Base-by-base conservation (phyloP, 768 basidiomycete species). In the Lactarius tabidus region DNA sequence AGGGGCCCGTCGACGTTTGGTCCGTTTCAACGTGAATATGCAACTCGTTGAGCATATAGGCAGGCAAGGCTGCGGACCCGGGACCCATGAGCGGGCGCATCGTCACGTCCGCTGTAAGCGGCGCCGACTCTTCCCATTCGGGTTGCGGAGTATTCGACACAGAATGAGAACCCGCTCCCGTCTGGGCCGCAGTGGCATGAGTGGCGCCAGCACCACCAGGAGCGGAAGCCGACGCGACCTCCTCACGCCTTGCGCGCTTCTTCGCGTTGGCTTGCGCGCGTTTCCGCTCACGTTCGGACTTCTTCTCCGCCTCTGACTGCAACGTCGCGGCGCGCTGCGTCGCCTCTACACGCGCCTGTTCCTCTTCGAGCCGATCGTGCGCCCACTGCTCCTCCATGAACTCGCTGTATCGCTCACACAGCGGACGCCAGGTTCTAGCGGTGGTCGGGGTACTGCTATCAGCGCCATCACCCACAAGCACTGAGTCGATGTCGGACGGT, bases 351-450 rank as follows among this genome's bases (percentile, higher is more conserved):
- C 79, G 80, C 0, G 87, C 85, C 69, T 88, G 85, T 33, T 81
- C 80, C 72, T 95, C 95, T 69, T 98, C 96, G 45, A 77, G 72
- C 17, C 79, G 83, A 70, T 98, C 95, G 60, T 92, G 75, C 8
- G 76, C 81, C 83, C 86, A 87, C 73, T 95, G 91, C 74, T 97
- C 95, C 56, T 78, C 77, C 82, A 90, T 87, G 71, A 85, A 97
- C 74, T 96, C 93, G 23, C 81, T 60, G 75, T 96, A 98, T 9
- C 95, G 86, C 60, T 97, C 93, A 67, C 80, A 85, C 53, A 91
- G 81, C 2, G 96, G 91, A 28, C 88, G 83, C 90, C 93, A 95
- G 0, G 80, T 85, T 38, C 76, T 79, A 14, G 54, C 10, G 15
- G 53, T 4, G 15, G 39, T 51, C 2, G 48, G 2, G 23, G 3